Evolutionary conservation across 768 basidiomycete species (phyloP), one percentile per base, ranked within the genome.

Genomic region (Antrodiella citrinella): DNA sequence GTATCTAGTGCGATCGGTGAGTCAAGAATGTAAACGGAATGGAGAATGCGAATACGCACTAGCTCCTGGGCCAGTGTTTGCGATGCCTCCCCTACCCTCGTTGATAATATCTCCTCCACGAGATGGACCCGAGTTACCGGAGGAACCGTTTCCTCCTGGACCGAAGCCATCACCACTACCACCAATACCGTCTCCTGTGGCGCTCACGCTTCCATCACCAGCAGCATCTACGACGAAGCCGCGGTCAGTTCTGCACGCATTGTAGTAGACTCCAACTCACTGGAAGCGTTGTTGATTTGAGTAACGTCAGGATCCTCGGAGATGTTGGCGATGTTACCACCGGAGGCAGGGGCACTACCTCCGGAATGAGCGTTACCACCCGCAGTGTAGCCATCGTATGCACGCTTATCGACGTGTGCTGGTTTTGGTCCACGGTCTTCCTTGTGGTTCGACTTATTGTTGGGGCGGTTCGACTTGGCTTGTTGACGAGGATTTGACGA

Each of bases 351-450:
- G 26, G 42, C 41, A 15, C 55, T 51, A 30, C 56, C 55, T 21
- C 62, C 62, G n/a, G 62, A 53, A 52, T 59, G 59, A 0, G 60
- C 52, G 52, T 59, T 62, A 50, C 62, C 62, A 45, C 62, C 62
- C 3, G 60, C 62, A 3, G 58, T 57, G 24, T 40, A 11, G 19
- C 19, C 2, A 45, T 64, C 60, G 18, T 26, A 26, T 0, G 62
- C 56, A 52, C 62, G 62, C 59, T 54, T 64, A 30, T 39, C 24
- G 13, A 44, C 43, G 2, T 19, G 20, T 11, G 18, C 20, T 4
- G 48, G 30, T 40, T 46, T 13, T 40, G 21, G 12, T 41, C 38
- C 3, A 49, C 39, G 3, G 49, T 38, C 53, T 50, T 54, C 12
- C n/a, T n/a, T n/a, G 48, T 18, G 25, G 47, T 9, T 18, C 4